phyloP scores from a whole-genome alignment of 139 green algal species.

The Chlamydomonas sphaeroides region DNA sequence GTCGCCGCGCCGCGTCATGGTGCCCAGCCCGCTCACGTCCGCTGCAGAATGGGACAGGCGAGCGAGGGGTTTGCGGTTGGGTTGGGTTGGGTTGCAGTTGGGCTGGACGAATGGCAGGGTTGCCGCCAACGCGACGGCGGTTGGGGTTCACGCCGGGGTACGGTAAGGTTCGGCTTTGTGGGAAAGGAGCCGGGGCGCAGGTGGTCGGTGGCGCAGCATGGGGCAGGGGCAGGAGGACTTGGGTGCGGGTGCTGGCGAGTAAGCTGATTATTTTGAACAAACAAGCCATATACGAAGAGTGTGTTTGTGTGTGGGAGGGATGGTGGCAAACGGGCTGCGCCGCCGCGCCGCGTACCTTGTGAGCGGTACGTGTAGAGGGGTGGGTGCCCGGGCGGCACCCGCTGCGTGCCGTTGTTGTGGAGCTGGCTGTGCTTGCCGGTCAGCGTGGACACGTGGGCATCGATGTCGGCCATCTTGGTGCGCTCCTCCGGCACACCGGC shows the following conservation, averaged over 20 bases:
- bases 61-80: no score
- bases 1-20: conserved; percentile 3
- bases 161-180: no score
- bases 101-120: no score
- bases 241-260: no score
- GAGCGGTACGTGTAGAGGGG: neutral
- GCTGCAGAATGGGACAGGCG: no score
- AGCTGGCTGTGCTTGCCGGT: neutral
- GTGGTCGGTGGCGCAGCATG: neutral
- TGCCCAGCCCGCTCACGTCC: no score
- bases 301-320: neutral
- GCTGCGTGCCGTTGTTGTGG: neutral
- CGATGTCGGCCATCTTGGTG: neutral
- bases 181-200: no score
- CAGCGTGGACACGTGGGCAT: neutral
- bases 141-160: no score
- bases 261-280: neutral
- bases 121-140: no score
- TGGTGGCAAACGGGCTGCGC: neutral
- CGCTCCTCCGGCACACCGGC: neutral
- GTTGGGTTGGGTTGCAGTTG: no score
- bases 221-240: neutral
- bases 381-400: neutral
- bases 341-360: neutral
- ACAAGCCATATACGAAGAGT: neutral